Evolutionary conservation across 2,329 filamentous ascomycete genomes (phyloP), one percentile per base, ranked within the genome.

Genomic region (Colletotrichum sp.): DNA sequence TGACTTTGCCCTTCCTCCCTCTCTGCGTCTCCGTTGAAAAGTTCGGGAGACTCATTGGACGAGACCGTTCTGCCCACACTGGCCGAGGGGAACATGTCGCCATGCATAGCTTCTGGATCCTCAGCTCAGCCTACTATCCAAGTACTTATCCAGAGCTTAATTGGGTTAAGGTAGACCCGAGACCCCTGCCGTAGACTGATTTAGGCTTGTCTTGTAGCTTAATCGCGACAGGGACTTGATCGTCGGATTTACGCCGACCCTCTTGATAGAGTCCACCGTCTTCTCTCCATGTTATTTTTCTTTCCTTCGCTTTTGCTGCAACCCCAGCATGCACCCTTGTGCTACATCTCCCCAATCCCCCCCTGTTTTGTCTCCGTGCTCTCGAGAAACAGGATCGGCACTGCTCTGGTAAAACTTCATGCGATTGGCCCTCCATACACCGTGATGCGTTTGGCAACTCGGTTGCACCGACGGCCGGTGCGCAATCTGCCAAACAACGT

Each of bases 381-480:
- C 65, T 12, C 30, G 65, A 68, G 65, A 39, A 69, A 69, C 52
- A 44, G 28, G 21, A 60, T 44, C 52, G 49, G 44, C 52, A 18
- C 16, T 34, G 64, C 28, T 62, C 16, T 30, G 4, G n/a, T 32
- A 62, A 30, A 15, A 21, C 49, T 44, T 28, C 32, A 28, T 71
- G 68, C 72, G 68, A 75, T 67, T 72, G 68, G 72, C n/a, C 60
- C 49, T 21, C 21, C 30, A 72, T 49, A 24, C 15, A n/a, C 52
- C 52, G 30, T 60, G 52, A 60, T 28, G 36, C 21, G 26, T 55
- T 66, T 32, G 16, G 55, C 60, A 28, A 30, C 32, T 72, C 55
- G 36, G 69, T 75, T 72, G 68, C 69, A 75, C 55, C 44, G 55
- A 44, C 32, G 12, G 63, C 57, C 72, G 39, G 63, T 67, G 73